phyloP scores from a whole-genome alignment of 495 filamentous ascomycete genomes.

The Physcia stellaris region DNA sequence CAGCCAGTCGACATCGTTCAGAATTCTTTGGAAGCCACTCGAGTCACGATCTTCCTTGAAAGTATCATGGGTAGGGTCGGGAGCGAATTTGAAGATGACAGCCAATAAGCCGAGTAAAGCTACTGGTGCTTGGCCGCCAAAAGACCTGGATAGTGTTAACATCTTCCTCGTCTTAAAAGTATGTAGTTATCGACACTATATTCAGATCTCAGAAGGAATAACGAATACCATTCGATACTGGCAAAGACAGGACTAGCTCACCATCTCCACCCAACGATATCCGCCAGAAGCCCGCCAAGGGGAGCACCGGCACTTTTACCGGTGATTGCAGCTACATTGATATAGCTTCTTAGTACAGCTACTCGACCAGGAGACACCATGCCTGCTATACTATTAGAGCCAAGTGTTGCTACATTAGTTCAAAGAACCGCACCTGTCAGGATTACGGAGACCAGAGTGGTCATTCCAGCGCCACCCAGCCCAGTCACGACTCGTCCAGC shows the following conservation, averaged over 20 bases:
- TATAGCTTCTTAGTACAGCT: constrained; percentile 20
- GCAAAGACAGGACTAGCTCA: too few relatives aligned
- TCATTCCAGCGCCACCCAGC: constrained; percentile 19
- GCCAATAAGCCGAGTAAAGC: constrained; percentile 15
- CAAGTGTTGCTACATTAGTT: background rate
- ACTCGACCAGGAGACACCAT: constrained; percentile 15
- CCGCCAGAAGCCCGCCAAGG: constrained; percentile 17
- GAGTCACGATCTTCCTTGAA: background rate
- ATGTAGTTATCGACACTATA: background rate
- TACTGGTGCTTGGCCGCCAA: constrained; percentile 20
- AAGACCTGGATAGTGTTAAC: constrained; percentile 15
- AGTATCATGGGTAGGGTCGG: constrained; percentile 3
- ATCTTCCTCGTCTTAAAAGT: background rate
- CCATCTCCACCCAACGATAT: constrained; percentile 24
- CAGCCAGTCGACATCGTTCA: constrained; percentile 13
- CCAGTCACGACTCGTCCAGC: constrained; percentile 17
- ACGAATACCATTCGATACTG: too few relatives aligned
- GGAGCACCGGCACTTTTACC: constrained; percentile 19
- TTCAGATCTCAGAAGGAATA: too few relatives aligned
- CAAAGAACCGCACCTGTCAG: constrained; percentile 13
- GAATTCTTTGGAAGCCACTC: constrained; percentile 1
- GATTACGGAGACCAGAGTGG: constrained; percentile 17
- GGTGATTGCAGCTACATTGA: constrained; percentile 15
- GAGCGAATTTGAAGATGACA: constrained; percentile 9
- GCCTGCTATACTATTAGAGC: constrained; percentile 10